Evolutionary conservation across 129 eudicot genomes (phyloP).

Genomic region (Arctium minus): DNA sequence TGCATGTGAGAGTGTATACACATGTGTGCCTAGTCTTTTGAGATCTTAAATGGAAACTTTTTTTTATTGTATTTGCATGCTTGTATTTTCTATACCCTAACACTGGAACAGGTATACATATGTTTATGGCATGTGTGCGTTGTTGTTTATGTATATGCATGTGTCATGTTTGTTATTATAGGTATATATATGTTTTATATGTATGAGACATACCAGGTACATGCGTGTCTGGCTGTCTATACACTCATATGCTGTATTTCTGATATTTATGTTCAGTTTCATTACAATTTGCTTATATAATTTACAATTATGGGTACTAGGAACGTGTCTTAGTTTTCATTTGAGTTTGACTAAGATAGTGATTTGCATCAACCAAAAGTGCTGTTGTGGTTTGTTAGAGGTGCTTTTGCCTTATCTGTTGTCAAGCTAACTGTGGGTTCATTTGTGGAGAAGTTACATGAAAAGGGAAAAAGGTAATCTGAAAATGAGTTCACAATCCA

Average conservation of each 20-base stretch:
- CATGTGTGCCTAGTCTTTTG: not conserved
- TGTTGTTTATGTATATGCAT: not conserved
- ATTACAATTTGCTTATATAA: not conserved
- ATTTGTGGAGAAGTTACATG: not conserved
- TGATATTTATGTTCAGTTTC: not conserved
- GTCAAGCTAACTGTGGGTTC: not conserved
- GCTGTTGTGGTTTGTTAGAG: not conserved
- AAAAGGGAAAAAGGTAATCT: not conserved
- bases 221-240: not conserved
- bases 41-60: not conserved
- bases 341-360: not conserved
- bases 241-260: not conserved
- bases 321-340: not conserved
- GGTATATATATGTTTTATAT: not conserved
- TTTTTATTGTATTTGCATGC: slow-evolving; percentile 1
- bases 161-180: not conserved
- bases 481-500: not conserved
- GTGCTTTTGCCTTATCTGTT: not conserved
- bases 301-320: not conserved
- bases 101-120: not conserved
- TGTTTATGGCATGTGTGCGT: not conserved
- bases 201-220: not conserved
- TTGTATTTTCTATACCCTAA: not conserved
- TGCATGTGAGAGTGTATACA: not conserved
- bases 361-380: not conserved